Percentiles rank a stretch among this genome's conserved stretches.
Conservation (phyloP, 768 basidiomycete genomes). For the Russula abietina region DNA sequence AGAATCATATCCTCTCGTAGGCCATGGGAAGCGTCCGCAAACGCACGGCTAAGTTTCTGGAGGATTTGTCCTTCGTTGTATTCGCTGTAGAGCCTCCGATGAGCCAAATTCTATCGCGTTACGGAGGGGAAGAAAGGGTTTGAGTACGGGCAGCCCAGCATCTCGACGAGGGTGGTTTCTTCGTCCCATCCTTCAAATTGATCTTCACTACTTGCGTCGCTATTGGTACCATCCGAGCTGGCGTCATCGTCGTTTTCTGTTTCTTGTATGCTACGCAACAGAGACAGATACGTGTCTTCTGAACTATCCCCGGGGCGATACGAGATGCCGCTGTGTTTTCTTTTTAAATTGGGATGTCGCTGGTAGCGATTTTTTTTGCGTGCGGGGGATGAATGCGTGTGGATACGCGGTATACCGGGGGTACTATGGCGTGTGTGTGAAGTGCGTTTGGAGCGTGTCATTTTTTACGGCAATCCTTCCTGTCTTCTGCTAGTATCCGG, state of each 20-base stretch:
- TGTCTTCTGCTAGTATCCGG: too few relatives aligned
- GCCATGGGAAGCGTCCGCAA: conserved; percentile 9
- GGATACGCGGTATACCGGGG: not conserved
- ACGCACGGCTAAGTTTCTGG: conserved; percentile 1
- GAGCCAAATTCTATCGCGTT: not conserved
- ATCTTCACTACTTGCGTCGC: not conserved
- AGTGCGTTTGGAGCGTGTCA: conserved; percentile 7
- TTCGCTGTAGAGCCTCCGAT: not conserved
- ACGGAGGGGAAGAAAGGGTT: not conserved
- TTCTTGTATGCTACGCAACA: not conserved
- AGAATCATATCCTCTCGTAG: conserved; percentile 2
- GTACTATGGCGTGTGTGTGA: not conserved
- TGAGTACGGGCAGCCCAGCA: conserved; percentile 11
- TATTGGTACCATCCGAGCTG: not conserved
- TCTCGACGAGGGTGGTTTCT: conserved; percentile 10
- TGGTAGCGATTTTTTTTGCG: not conserved
- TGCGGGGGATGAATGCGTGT: conserved; percentile 6
- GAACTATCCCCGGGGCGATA: not conserved
- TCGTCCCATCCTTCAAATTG: conserved; percentile 6
- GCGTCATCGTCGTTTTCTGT: not conserved
- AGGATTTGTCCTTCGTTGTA: conserved; percentile 1
- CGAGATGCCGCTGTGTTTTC: not conserved
- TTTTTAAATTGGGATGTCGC: not conserved
- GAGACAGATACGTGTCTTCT: conserved; percentile 5
- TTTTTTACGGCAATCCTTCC: not conserved